These are phyloP conservation scores for Gentiana dahurica DNA, from an alignment of 257 asterid genomes.

Conservation along the genomic window DNA sequence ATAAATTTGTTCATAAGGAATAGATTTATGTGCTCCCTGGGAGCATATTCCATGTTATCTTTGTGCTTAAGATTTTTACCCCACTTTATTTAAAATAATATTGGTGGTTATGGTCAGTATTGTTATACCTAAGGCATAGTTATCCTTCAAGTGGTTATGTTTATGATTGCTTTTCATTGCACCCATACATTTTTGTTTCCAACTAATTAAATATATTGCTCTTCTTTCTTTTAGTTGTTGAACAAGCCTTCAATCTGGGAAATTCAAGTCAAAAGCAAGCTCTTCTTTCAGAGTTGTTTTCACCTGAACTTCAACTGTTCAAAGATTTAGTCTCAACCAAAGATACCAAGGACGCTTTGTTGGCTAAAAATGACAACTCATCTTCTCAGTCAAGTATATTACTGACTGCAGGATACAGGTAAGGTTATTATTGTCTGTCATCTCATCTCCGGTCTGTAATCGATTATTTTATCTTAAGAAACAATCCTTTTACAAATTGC, in stretches of 20 bases:
- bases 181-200: not conserved
- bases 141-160: not conserved
- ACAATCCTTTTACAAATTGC: too few species aligned
- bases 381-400: too few species aligned
- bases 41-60: too few species aligned
- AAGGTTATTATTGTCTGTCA: too few species aligned
- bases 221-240: constrained; percentile 47
- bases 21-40: too few species aligned
- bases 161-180: not conserved
- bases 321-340: constrained; percentile 63
- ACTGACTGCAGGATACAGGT: too few species aligned
- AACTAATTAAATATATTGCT: not conserved
- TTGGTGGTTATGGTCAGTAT: too few species aligned
- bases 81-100: too few species aligned
- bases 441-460: too few species aligned
- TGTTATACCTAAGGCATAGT: not conserved
- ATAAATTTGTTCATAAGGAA: too few species aligned
- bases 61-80: too few species aligned
- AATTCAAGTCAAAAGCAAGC: constrained; percentile 81
- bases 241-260: constrained; percentile 76
- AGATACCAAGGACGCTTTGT: constrained; percentile 45
- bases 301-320: constrained; percentile 80
- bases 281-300: constrained; percentile 76
- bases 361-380: not conserved
- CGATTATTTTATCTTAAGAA: too few species aligned